These are phyloP conservation scores for Magnolia officinalis DNA, from an alignment of 164 flowering plant species.

Conservation along the genomic window DNA sequence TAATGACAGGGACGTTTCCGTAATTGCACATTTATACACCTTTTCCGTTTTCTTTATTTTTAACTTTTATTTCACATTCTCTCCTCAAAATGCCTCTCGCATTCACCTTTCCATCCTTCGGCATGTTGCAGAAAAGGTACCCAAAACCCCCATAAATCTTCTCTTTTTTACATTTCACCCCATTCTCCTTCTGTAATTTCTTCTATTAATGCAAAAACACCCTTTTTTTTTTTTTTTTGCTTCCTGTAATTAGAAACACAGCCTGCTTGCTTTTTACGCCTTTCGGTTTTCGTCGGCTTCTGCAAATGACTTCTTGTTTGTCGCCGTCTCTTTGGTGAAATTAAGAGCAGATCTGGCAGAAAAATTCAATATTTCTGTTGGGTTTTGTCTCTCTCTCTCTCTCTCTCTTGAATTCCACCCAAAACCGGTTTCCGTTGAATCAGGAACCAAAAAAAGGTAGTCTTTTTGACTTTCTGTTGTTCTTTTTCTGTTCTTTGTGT, in stretches of 20 bases:
- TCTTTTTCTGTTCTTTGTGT: neutral
- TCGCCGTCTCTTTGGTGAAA: conserved; percentile 6
- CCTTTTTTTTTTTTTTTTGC: neutral
- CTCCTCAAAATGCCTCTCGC: neutral
- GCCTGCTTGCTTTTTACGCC: neutral
- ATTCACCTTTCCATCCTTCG: neutral
- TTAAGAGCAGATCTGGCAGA: conserved; percentile 2
- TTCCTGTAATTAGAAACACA: neutral
- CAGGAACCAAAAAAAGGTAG: neutral
- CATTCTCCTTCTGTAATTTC: neutral
- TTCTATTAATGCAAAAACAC: neutral
- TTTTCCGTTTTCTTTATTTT: no score
- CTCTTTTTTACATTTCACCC: neutral
- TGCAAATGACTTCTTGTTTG: conserved; percentile 4
- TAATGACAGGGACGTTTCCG: neutral
- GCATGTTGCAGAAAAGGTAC: neutral
- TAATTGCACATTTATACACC: neutral
- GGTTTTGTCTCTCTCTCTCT: conserved; percentile 7
- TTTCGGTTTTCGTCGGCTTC: conserved; percentile 13
- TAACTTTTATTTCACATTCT: neutral
- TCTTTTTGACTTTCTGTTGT: neutral
- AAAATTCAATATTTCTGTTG: conserved; percentile 1
- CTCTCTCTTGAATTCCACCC: neutral
- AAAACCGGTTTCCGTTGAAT: neutral
- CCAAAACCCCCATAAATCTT: neutral